Percentiles rank a stretch among this genome's conserved stretches.
phyloP scores from a whole-genome alignment of 148 eudicot species.

The Spergularia bocconei region DNA sequence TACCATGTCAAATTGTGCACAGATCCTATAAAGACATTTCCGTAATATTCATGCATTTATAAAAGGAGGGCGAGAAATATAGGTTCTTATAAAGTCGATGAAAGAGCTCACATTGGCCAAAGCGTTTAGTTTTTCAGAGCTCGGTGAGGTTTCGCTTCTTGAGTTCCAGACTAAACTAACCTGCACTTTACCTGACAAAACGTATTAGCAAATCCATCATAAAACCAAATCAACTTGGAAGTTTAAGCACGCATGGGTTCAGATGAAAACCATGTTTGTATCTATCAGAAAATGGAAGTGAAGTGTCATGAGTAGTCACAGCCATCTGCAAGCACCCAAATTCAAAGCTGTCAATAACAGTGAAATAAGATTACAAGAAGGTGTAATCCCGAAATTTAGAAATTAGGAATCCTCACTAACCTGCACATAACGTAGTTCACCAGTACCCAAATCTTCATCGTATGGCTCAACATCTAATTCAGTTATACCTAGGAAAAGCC shows the following conservation, averaged over 20 bases:
- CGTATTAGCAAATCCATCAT: slow-evolving; percentile 10
- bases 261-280: slow-evolving; percentile 63
- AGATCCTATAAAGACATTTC: not conserved
- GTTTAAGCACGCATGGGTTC: slow-evolving; percentile 11
- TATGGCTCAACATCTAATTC: slow-evolving; percentile 76
- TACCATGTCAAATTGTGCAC: not conserved
- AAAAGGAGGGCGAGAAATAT: not conserved
- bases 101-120: slow-evolving; percentile 65
- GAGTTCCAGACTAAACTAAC: slow-evolving; percentile 92
- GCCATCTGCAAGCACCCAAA: slow-evolving; percentile 68
- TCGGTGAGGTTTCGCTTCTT: slow-evolving; percentile 70
- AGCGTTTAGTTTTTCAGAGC: slow-evolving; percentile 56
- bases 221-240: not conserved
- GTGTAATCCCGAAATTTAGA: not conserved
- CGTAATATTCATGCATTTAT: not conserved
- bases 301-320: slow-evolving; percentile 78
- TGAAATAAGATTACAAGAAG: not conserved
- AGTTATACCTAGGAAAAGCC: slow-evolving; percentile 47
- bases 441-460: slow-evolving; percentile 80
- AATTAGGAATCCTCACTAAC: slow-evolving; percentile 30
- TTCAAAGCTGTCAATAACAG: not conserved
- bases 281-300: slow-evolving; percentile 80
- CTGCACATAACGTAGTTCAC: slow-evolving; percentile 94
- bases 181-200: slow-evolving; percentile 76
- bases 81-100: not conserved